Percentiles rank a stretch among this genome's conserved stretches.
Conservation (phyloP, 179 eudicot genomes). For the Nepenthes alata region DNA sequence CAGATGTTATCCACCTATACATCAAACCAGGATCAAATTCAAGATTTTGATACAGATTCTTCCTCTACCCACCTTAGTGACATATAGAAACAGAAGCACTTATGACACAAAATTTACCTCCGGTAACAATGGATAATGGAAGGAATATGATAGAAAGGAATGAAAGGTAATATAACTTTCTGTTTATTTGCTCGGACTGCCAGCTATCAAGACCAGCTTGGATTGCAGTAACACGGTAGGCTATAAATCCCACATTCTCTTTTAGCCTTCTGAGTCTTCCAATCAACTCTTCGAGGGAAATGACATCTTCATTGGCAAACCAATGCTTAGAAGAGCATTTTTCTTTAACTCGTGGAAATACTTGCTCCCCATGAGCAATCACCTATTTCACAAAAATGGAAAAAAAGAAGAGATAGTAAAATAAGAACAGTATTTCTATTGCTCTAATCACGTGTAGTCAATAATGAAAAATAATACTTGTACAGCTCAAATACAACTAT, state of each 20-base stretch:
- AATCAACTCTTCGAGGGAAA: conserved; percentile 71
- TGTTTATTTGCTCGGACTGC: conserved; percentile 93
- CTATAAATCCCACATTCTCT: conserved; percentile 89
- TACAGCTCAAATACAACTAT: too few relatives aligned
- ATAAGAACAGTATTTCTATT: too few relatives aligned
- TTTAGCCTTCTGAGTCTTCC: conserved; percentile 75
- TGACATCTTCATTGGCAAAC: conserved; percentile 57
- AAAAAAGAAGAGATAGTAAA: neutral
- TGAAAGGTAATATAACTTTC: conserved; percentile 78
- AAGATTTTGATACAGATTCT: neutral
- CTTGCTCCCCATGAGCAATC: conserved; percentile 93
- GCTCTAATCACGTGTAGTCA: too few relatives aligned
- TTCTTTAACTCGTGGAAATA: conserved; percentile 83
- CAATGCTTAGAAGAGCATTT: conserved; percentile 64
- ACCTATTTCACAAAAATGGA: conserved; percentile 21
- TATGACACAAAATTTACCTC: conserved; percentile 37
- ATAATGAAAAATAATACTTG: too few relatives aligned
- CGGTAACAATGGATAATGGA: conserved; percentile 75
- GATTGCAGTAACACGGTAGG: conserved; percentile 86
- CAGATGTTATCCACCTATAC: neutral
- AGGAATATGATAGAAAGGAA: conserved; percentile 85
- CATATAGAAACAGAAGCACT: neutral
- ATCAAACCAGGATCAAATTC: neutral
- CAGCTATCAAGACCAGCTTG: conserved; percentile 96
- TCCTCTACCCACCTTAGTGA: neutral